phyloP scores from a whole-genome alignment of 495 filamentous ascomycete species.

The Neurospora sp. region DNA sequence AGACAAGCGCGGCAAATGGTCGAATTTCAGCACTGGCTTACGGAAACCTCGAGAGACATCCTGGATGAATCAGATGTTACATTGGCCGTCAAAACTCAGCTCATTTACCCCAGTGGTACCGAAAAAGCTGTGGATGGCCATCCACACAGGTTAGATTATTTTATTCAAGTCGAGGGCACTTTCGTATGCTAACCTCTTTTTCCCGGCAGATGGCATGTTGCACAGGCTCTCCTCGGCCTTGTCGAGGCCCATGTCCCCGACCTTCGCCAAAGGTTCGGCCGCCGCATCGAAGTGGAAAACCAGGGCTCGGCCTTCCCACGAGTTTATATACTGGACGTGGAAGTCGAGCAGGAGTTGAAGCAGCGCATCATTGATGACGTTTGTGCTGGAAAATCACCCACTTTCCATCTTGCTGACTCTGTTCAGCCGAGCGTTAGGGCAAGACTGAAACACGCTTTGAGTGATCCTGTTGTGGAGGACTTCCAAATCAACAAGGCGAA shows the following conservation, averaged over 20 bases:
- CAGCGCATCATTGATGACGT: neutral
- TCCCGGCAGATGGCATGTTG: slow-evolving; percentile 30
- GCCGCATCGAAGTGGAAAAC: neutral
- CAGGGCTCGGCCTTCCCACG: neutral
- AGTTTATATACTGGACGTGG: neutral
- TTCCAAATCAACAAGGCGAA: neutral
- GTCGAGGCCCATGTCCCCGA: slow-evolving; percentile 20
- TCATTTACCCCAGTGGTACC: slow-evolving; percentile 41
- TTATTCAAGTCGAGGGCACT: neutral
- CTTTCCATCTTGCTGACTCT: neutral
- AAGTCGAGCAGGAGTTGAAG: neutral
- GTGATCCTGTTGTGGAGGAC: neutral
- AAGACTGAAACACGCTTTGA: neutral
- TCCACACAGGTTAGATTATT: slow-evolving; percentile 21
- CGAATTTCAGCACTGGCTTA: slow-evolving; percentile 38
- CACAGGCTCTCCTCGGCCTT: slow-evolving; percentile 32
- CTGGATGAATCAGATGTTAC: slow-evolving; percentile 50
- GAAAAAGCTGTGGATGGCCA: slow-evolving; percentile 40
- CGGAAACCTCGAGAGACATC: slow-evolving; percentile 36
- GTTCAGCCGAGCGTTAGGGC: neutral
- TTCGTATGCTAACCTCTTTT: neutral
- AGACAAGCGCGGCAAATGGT: slow-evolving; percentile 31
- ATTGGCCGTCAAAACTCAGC: slow-evolving; percentile 36
- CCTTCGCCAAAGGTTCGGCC: slow-evolving; percentile 9
- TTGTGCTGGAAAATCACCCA: neutral